Evolutionary conservation across 2,329 filamentous ascomycete species (phyloP), one percentile per base, ranked within the genome.

Genomic region (Aspergillus ochraceoroseus): DNA sequence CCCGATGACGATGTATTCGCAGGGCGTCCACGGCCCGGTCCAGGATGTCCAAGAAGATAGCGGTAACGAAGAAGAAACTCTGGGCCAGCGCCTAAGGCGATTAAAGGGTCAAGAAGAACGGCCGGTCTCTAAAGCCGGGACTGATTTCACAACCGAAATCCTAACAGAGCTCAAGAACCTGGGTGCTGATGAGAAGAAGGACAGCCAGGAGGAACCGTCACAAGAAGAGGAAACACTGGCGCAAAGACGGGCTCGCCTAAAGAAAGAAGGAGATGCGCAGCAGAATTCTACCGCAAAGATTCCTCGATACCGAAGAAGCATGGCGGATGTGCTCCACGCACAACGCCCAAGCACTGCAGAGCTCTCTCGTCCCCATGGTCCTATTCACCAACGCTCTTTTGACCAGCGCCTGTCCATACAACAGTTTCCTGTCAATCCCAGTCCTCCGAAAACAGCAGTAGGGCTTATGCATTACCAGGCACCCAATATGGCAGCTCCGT

Each of bases 261-360:
- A 70, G 50, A 64, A 63, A 32, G 67, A 70, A 51, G 56, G 59
- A 4, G 48, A 49, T 36, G 44, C 48, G 13, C 57, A 52, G 32
- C 41, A 51, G 13, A 50, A 51, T 31, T 47, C 49, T 8, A 50
- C 48, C 27, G 31, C 43, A 17, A 57, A 48, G 32, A 51, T 62
- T 11, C 53, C 56, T 2, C 60, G 59, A 31, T 57, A 61, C 34
- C 62, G 68, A 43, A 64, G 63, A 28, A 74, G 68, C 47, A 70
- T 72, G 62, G 69, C 68, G 5, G 59, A 68, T 47, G 55, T 73
- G 19, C 71, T 83, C 7, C 67, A 74, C 43, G 70, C 71, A 2
- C 74, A 46, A 26, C 50, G 79, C 51, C 77, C 77, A 4, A 59
- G 62, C 15, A 57, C 63, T 20, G 56, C 57, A 34, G 37, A 25